Conservation (phyloP, 352 stramenopile genomes). For the Phytophthora sp. region DNA sequence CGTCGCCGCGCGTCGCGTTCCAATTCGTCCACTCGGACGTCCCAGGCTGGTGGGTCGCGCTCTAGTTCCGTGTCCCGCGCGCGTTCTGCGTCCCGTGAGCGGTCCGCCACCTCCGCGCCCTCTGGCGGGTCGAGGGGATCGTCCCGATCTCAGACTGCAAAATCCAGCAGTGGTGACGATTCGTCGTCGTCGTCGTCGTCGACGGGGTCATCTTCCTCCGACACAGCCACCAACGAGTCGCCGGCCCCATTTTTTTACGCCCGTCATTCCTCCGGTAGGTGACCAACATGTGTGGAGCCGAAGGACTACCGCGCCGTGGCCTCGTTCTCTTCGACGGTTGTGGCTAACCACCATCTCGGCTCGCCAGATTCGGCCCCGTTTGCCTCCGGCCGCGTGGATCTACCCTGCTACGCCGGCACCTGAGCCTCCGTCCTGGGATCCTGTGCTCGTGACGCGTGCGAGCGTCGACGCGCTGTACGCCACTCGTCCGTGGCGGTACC, state of each 20-base stretch:
- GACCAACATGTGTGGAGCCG: neutral
- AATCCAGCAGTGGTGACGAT: neutral
- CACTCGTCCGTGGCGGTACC: neutral
- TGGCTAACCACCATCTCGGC: neutral
- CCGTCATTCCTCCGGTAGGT: neutral
- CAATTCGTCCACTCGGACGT: neutral
- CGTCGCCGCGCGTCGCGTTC: neutral
- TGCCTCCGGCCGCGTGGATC: neutral
- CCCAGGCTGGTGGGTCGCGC: too few relatives aligned
- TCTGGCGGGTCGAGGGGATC: neutral
- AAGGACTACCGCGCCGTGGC: neutral
- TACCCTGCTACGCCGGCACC: neutral
- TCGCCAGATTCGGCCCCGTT: neutral
- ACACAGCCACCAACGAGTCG: neutral
- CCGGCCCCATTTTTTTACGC: neutral
- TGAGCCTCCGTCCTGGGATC: neutral
- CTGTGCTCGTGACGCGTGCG: neutral
- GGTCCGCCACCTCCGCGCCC: neutral
- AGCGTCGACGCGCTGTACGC: slow-evolving; percentile 4
- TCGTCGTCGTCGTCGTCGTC: neutral
- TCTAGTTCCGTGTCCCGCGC: neutral
- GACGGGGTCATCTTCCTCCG: too few relatives aligned
- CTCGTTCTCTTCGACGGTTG: neutral
- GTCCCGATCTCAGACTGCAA: neutral
- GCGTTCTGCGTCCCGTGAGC: neutral